Conservation (phyloP, 2,329 filamentous ascomycete species). For the Sclerotinia spermophila region DNA sequence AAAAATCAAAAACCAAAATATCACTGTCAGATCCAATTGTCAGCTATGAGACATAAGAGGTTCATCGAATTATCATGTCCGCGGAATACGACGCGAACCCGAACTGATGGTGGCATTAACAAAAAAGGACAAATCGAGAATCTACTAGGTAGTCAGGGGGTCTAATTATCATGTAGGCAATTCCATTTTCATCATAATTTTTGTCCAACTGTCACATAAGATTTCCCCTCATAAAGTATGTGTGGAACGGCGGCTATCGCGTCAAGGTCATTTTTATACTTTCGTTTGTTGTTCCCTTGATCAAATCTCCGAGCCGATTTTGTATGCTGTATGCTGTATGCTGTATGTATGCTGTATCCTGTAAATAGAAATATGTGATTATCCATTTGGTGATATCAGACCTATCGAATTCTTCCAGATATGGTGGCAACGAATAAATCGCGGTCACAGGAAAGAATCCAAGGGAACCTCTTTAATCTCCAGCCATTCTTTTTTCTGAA, state of each 20-base stretch:
- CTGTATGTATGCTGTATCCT: constrained; percentile 5
- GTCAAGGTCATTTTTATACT: neutral
- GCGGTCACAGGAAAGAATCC: neutral
- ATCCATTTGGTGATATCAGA: constrained; percentile 7
- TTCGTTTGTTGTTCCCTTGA: neutral
- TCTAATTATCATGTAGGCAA: constrained; percentile 2
- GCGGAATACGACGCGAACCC: constrained; percentile 4
- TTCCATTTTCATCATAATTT: constrained; percentile 8
- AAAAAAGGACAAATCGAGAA: neutral
- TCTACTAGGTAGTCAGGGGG: constrained; percentile 1
- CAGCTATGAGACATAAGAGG: neutral
- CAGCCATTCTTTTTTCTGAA: neutral
- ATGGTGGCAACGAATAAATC: neutral
- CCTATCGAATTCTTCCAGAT: neutral
- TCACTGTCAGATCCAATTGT: neutral
- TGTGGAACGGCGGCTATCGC: constrained; percentile 15
- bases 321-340: constrained; percentile 5
- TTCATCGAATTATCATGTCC: neutral
- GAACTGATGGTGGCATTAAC: constrained; percentile 7
- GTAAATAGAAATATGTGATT: constrained; percentile 4
- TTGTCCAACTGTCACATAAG: constrained; percentile 5
- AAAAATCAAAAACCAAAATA: neutral
- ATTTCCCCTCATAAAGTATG: neutral
- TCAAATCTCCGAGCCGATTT: constrained; percentile 8
- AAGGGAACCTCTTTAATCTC: neutral